Conservation (phyloP, 257 asterid species). For the Solanum pinnatisectum region DNA sequence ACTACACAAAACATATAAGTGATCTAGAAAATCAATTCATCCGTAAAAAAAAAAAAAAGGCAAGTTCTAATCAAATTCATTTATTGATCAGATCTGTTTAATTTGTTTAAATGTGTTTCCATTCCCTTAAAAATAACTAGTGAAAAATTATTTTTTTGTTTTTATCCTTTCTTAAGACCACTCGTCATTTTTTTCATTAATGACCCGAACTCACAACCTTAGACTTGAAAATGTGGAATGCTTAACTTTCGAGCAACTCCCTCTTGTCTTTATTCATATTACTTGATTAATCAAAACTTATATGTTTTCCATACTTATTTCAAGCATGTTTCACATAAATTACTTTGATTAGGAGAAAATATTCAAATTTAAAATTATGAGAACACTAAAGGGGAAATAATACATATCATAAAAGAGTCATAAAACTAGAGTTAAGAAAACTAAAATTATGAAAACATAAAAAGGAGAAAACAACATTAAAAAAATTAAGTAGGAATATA, state of each 20-base stretch:
- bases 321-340: not conserved
- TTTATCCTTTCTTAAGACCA: not conserved
- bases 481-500: not conserved
- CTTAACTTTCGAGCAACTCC: too few relatives aligned
- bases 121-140: not conserved
- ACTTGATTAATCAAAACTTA: too few relatives aligned
- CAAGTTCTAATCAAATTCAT: not conserved
- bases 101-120: not conserved
- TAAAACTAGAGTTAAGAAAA: not conserved
- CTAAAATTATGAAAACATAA: not conserved
- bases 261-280: too few relatives aligned
- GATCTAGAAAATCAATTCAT: not conserved
- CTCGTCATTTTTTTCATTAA: too few relatives aligned
- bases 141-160: not conserved
- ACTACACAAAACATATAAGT: not conserved
- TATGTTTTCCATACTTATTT: not conserved
- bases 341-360: not conserved
- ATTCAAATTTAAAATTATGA: not conserved
- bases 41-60: too few relatives aligned
- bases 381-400: not conserved
- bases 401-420: not conserved
- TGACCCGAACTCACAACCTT: not conserved
- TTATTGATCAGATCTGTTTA: not conserved
- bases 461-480: not conserved
- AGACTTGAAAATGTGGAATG: not conserved